Evolutionary conservation across 805 yeast genomes (phyloP).

Genomic region (Lipomyces mesembrius): DNA sequence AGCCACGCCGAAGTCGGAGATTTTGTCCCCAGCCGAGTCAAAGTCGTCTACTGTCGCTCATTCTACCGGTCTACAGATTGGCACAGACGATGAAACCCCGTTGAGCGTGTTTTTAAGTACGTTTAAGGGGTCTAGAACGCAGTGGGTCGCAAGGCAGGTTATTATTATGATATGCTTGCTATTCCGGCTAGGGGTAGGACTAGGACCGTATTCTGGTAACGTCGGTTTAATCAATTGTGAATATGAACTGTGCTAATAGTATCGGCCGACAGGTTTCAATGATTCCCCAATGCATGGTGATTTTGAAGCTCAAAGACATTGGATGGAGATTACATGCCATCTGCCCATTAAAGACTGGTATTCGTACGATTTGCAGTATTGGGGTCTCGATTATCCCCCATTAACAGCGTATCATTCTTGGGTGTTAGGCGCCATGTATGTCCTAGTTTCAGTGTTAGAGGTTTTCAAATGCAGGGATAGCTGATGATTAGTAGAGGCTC

Average conservation of each 20-base stretch:
- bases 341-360: conserved; percentile 83
- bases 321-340: conserved; percentile 89
- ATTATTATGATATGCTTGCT: conserved; percentile 68
- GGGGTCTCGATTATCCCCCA: conserved; percentile 99
- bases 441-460: not conserved
- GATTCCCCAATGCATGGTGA: conserved; percentile 88
- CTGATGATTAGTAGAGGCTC: conserved; percentile 55
- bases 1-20: not conserved
- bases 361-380: conserved; percentile 82
- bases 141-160: conserved; percentile 87
- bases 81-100: conserved; percentile 57
- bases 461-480: not conserved
- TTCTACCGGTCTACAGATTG: not conserved
- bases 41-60: not conserved
- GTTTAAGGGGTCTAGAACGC: conserved; percentile 79
- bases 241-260: not conserved
- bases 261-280: conserved; percentile 16
- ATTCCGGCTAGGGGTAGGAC: conserved; percentile 80
- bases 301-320: conserved; percentile 97
- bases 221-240: conserved; percentile 32
- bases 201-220: conserved; percentile 84
- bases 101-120: conserved; percentile 76
- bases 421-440: conserved; percentile 58
- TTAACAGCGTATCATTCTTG: conserved; percentile 92
- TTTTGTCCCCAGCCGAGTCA: not conserved